phyloP scores from a whole-genome alignment of 2,329 filamentous ascomycete genomes.

The Celoporthe dispersa region DNA sequence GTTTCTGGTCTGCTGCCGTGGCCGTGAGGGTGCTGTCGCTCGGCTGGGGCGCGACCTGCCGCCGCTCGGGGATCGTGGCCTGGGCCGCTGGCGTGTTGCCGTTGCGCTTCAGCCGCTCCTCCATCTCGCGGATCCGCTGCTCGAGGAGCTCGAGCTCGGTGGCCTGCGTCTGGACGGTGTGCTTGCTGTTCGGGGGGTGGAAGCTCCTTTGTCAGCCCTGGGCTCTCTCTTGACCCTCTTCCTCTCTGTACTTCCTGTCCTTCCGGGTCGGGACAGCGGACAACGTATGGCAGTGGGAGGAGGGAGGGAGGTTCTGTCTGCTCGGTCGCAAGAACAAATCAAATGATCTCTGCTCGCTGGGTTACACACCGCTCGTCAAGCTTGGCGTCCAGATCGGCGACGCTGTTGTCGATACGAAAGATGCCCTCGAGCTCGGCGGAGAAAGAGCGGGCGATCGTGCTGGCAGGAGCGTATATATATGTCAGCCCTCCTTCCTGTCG shows the following conservation, averaged over 20 bases:
- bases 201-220: conserved; percentile 24
- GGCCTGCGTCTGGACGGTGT: conserved; percentile 73
- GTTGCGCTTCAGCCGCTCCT: conserved; percentile 68
- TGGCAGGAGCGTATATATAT: conserved; percentile 45
- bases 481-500: conserved; percentile 25
- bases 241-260: not conserved
- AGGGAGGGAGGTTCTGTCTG: not conserved
- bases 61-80: conserved; percentile 38
- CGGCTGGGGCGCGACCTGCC: conserved; percentile 35
- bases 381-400: conserved; percentile 65
- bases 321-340: conserved; percentile 7
- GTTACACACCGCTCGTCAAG: conserved; percentile 78
- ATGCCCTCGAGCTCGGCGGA: conserved; percentile 84
- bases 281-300: not conserved
- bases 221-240: not conserved
- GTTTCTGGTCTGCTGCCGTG: conserved; percentile 34
- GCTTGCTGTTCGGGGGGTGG: conserved; percentile 64
- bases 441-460: conserved; percentile 86
- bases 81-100: conserved; percentile 31
- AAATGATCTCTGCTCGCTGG: conserved; percentile 8
- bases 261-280: not conserved
- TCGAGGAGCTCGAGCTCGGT: conserved; percentile 87
- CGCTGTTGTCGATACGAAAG: conserved; percentile 82
- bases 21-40: conserved; percentile 32
- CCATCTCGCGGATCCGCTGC: conserved; percentile 80